Percentiles rank a stretch among this genome's conserved stretches.
Conservation (phyloP, 2,329 filamentous ascomycete species). For the Kalmusia sp. region DNA sequence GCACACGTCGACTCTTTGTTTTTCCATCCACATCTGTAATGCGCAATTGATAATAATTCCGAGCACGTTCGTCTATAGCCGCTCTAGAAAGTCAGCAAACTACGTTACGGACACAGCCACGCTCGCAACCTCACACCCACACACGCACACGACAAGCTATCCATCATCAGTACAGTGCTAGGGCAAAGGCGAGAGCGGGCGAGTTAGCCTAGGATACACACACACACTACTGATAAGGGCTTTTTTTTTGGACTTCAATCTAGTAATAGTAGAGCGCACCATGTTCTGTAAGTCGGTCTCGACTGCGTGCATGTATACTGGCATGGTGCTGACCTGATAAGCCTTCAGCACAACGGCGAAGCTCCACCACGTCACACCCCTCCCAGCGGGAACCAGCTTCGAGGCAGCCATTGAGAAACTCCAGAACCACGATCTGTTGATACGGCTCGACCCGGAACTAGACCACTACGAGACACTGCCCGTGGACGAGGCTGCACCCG, state of each 20-base stretch:
- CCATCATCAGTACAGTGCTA: too few species aligned
- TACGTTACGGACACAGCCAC: slow-evolving; percentile 4
- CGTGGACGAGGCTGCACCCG: slow-evolving; percentile 21
- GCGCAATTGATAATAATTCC: not conserved
- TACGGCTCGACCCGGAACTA: slow-evolving; percentile 46
- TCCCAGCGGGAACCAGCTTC: slow-evolving; percentile 34
- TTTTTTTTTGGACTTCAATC: too few species aligned
- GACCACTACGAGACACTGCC: slow-evolving; percentile 38
- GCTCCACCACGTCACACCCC: slow-evolving; percentile 42
- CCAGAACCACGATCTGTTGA: slow-evolving; percentile 46
- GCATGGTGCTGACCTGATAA: slow-evolving; percentile 21
- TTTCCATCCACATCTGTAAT: not conserved
- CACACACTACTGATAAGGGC: too few species aligned
- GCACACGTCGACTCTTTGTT: not conserved
- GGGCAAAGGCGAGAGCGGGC: too few species aligned
- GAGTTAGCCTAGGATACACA: too few species aligned
- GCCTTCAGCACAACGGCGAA: slow-evolving; percentile 41
- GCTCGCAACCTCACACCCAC: not conserved
- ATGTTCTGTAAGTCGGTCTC: slow-evolving; percentile 39
- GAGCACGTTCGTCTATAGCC: not conserved
- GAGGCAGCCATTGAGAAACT: slow-evolving; percentile 28
- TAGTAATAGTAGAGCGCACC: slow-evolving; percentile 8
- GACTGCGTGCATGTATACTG: not conserved
- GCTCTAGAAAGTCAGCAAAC: not conserved
- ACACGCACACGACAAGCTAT: not conserved